A percentile compares a stretch with the other conserved stretches of the same genome.
Evolutionary conservation across 2,329 filamentous ascomycete genomes (phyloP).

Genomic region (Pseudomassariella vexata): DNA sequence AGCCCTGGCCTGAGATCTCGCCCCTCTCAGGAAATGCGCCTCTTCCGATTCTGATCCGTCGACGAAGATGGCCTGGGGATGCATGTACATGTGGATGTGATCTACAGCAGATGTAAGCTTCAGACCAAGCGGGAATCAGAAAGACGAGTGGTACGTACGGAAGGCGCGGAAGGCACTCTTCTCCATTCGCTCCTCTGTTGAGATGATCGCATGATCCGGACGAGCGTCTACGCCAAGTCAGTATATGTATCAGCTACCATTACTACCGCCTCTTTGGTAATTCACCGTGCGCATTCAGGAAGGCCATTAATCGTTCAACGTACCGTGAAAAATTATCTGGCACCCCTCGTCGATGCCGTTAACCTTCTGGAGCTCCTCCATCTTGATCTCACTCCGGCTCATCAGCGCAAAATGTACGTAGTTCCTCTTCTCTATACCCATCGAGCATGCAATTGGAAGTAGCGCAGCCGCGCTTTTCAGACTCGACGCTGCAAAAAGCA

Average conservation of each 20-base stretch:
- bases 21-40: conserved; percentile 55
- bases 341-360: conserved; percentile 76
- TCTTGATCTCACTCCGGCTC: conserved; percentile 62
- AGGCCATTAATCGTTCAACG: conserved; percentile 4
- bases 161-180: conserved; percentile 59
- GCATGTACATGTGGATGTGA: conserved; percentile 68
- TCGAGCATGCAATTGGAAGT: conserved; percentile 80
- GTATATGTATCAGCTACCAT: conserved; percentile 7
- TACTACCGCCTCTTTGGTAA: too few relatives aligned
- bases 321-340: conserved; percentile 55
- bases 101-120: conserved; percentile 28
- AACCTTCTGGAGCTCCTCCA: conserved; percentile 65
- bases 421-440: conserved; percentile 64
- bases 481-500: conserved; percentile 74
- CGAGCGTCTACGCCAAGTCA: conserved; percentile 57
- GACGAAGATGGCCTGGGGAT: conserved; percentile 70
- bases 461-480: conserved; percentile 67
- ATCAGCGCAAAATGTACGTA: conserved; percentile 79
- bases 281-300: background rate
- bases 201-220: conserved; percentile 64
- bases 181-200: conserved; percentile 64
- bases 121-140: too few relatives aligned
- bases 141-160: conserved; percentile 32
- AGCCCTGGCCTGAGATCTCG: conserved; percentile 47
- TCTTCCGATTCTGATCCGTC: conserved; percentile 67